These are phyloP conservation scores for Beauveria varroae DNA, from an alignment of 2,329 filamentous ascomycete species.

Conservation along the genomic window DNA sequence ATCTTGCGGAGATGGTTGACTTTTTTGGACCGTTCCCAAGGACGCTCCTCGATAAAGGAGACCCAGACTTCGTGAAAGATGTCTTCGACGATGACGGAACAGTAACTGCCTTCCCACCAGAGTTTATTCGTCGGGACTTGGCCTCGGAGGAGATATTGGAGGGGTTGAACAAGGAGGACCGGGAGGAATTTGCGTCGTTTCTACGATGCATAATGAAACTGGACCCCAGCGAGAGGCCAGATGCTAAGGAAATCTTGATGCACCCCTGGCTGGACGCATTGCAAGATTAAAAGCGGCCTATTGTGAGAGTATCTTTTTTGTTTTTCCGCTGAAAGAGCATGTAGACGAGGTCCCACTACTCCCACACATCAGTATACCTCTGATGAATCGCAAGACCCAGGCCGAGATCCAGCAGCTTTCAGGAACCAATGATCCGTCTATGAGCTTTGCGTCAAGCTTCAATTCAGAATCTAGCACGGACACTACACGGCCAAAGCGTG, in stretches of 20 bases:
- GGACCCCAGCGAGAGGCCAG: constrained; percentile 12
- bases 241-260: constrained; percentile 6
- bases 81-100: constrained; percentile 12
- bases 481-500: too few relatives aligned
- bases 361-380: background rate
- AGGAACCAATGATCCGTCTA: background rate
- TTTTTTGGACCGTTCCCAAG: constrained; percentile 15
- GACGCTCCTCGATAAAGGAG: constrained; percentile 11
- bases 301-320: too few relatives aligned
- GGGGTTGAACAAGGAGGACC: constrained; percentile 6
- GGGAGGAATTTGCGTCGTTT: constrained; percentile 14
- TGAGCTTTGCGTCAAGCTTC: background rate
- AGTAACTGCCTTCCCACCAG: background rate
- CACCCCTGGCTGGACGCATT: constrained; percentile 15
- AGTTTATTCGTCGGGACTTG: background rate
- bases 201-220: constrained; percentile 14
- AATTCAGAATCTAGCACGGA: background rate
- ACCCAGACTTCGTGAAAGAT: constrained; percentile 4
- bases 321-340: too few relatives aligned
- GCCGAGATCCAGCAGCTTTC: background rate
- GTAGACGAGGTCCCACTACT: background rate
- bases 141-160: constrained; percentile 9
- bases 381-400: background rate
- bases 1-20: constrained; percentile 15
- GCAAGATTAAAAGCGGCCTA: background rate